phyloP scores from a whole-genome alignment of 140 eudicot genomes.

The Eryngium alpinum region DNA sequence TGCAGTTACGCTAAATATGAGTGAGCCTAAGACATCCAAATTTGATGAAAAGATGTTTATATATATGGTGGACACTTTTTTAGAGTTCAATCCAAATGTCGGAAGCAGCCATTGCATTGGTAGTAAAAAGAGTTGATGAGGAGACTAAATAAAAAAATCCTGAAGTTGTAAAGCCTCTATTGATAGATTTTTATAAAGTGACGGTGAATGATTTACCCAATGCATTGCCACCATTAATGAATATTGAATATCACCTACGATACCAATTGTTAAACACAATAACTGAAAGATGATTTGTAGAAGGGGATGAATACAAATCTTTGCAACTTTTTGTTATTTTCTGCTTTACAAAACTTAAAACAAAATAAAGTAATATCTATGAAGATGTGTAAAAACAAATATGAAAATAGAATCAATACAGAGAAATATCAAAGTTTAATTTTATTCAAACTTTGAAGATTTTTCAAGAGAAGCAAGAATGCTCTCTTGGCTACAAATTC shows the following conservation, averaged over 20 bases:
- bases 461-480: too few species aligned
- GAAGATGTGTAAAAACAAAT: too few species aligned
- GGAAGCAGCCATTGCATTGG: background rate
- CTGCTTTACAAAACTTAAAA: too few species aligned
- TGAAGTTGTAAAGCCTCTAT: background rate
- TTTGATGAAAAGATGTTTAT: background rate
- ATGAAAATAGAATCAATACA: too few species aligned
- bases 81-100: background rate
- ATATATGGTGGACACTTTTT: background rate
- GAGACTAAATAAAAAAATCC: background rate
- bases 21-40: background rate
- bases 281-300: too few species aligned
- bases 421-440: too few species aligned
- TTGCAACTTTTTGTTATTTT: too few species aligned
- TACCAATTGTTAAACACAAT: too few species aligned
- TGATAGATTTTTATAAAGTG: background rate
- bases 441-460: too few species aligned
- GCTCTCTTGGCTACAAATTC: too few species aligned
- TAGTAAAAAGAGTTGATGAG: background rate
- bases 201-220: background rate
- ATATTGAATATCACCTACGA: slow-evolving; percentile 1
- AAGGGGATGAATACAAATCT: too few species aligned
- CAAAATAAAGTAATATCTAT: too few species aligned
- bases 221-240: background rate
- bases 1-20: background rate